Percentiles rank a stretch among this genome's conserved stretches.
Conservation (phyloP, 106 monocot species). For the Posidonia australis region DNA sequence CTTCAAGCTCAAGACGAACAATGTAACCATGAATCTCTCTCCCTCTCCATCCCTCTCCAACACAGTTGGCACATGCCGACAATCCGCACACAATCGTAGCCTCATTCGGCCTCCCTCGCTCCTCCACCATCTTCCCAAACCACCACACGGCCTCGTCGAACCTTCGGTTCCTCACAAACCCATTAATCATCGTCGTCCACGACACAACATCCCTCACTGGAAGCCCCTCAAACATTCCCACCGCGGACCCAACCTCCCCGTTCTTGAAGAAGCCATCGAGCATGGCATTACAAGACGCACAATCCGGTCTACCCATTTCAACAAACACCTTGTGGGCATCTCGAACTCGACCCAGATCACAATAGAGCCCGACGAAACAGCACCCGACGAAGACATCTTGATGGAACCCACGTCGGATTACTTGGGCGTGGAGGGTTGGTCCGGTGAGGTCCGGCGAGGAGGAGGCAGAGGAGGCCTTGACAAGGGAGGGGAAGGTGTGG, state of each 20-base stretch:
- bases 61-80: constrained; percentile 37
- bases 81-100: constrained; percentile 44
- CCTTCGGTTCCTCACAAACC: constrained; percentile 22
- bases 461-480: constrained; percentile 22
- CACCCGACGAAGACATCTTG: constrained; percentile 28
- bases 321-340: constrained; percentile 35
- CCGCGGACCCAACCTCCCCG: constrained; percentile 19
- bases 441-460: constrained; percentile 4
- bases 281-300: constrained; percentile 37
- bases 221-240: constrained; percentile 20
- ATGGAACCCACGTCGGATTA: constrained; percentile 23
- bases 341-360: constrained; percentile 4
- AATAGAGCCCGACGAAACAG: constrained; percentile 31
- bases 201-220: constrained; percentile 25
- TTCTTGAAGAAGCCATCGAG: constrained; percentile 29
- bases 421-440: constrained; percentile 21
- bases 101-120: constrained; percentile 24
- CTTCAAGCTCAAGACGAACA: not conserved
- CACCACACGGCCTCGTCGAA: constrained; percentile 19
- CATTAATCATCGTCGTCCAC: constrained; percentile 48
- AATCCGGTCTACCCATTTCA: constrained; percentile 32
- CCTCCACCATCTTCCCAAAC: constrained; percentile 21
- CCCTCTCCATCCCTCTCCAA: not conserved
- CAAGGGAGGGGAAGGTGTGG: constrained; percentile 46
- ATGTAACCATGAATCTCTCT: not conserved